phyloP scores from a whole-genome alignment of 2,329 filamentous ascomycete species.

The Penicillium olsonii region DNA sequence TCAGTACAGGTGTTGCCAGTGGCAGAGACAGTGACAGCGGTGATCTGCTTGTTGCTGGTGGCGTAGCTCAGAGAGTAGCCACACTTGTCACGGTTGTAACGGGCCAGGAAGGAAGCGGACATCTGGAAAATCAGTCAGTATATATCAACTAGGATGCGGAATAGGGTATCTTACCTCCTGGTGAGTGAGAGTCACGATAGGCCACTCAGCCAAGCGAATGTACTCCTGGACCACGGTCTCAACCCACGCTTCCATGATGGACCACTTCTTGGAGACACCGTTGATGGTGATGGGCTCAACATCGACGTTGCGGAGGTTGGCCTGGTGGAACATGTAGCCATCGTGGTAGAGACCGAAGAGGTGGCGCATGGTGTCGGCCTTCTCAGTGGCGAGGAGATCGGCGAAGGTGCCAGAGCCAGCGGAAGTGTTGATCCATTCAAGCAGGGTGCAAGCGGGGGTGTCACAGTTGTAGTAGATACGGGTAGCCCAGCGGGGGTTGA shows the following conservation, averaged over 20 bases:
- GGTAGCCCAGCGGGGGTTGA: conserved; percentile 63
- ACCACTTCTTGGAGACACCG: conserved; percentile 48
- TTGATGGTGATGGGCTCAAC: conserved; percentile 52
- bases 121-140: conserved; percentile 29
- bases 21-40: conserved; percentile 53
- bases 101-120: conserved; percentile 53
- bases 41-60: conserved; percentile 48
- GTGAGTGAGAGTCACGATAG: conserved; percentile 58
- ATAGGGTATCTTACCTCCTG: conserved; percentile 46
- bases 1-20: conserved; percentile 53
- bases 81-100: conserved; percentile 57
- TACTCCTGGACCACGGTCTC: conserved; percentile 58
- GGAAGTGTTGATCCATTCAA: conserved; percentile 64
- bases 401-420: conserved; percentile 56
- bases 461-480: conserved; percentile 68
- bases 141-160: not conserved
- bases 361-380: conserved; percentile 57
- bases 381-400: conserved; percentile 54
- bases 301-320: conserved; percentile 58
- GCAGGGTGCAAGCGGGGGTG: conserved; percentile 55
- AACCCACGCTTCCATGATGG: conserved; percentile 60
- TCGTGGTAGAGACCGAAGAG: conserved; percentile 59
- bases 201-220: conserved; percentile 56
- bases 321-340: conserved; percentile 66
- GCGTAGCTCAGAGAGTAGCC: conserved; percentile 52